Conservation (phyloP, 208 protist species). For the Trypanosoma theileri region DNA sequence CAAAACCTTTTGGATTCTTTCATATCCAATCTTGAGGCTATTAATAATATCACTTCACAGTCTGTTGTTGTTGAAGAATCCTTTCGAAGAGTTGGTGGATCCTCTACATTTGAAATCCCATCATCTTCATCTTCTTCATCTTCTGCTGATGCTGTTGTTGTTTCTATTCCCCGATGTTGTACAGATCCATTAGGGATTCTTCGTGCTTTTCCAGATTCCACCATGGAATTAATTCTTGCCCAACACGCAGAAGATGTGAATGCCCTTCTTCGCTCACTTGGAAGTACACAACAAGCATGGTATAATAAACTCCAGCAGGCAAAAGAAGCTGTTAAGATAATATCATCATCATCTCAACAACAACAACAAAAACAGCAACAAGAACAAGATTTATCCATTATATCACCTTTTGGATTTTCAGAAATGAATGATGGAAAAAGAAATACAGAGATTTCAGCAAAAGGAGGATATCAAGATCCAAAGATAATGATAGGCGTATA, state of each 20-base stretch:
- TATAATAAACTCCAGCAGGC: conserved; percentile 36
- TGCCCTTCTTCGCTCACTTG: conserved; percentile 42
- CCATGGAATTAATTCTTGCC: conserved; percentile 46
- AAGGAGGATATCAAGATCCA: neutral
- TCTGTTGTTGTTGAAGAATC: conserved; percentile 42
- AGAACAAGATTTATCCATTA: too few species aligned
- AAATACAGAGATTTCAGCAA: neutral
- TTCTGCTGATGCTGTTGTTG: neutral
- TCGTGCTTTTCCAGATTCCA: conserved; percentile 36
- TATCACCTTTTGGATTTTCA: neutral
- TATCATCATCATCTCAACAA: neutral
- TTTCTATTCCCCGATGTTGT: conserved; percentile 23
- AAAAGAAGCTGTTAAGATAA: conserved; percentile 24
- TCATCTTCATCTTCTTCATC: conserved; percentile 2
- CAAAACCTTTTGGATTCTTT: conserved; percentile 56
- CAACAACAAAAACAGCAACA: neutral
- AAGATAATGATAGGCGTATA: conserved; percentile 30
- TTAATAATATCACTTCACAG: conserved; percentile 59
- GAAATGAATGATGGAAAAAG: neutral
- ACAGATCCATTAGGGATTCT: conserved; percentile 63
- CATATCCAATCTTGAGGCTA: conserved; percentile 42
- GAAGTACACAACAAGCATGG: conserved; percentile 52
- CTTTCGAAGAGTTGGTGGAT: conserved; percentile 32
- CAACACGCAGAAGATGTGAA: conserved; percentile 59
- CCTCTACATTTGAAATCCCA: too few species aligned